Evolutionary conservation across 306 rosid genomes (phyloP).

Genomic region (Sphenostylis stenocarpa): DNA sequence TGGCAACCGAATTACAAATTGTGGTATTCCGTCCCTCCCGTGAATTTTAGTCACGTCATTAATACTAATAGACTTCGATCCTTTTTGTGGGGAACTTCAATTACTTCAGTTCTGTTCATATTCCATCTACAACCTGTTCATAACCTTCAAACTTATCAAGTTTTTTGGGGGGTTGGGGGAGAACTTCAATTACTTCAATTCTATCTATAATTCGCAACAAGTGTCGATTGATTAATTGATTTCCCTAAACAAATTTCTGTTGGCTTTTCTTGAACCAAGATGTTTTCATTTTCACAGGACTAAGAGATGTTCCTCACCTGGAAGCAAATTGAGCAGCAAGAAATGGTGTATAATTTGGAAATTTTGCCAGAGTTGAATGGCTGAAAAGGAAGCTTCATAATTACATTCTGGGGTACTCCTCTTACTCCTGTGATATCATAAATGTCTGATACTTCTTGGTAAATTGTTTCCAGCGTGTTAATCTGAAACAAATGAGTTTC

Average conservation of each 20-base stretch:
- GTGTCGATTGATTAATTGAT: background rate
- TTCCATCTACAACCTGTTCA: too few species aligned
- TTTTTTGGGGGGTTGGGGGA: too few species aligned
- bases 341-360: slow-evolving; percentile 6
- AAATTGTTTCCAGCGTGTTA: slow-evolving; percentile 24
- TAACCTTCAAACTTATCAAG: too few species aligned
- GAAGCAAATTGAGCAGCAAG: slow-evolving; percentile 49
- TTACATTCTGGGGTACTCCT: slow-evolving; percentile 31
- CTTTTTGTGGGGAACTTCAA: background rate
- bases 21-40: too few species aligned
- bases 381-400: slow-evolving; percentile 36
- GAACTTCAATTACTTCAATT: background rate
- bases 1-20: too few species aligned
- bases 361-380: slow-evolving; percentile 30
- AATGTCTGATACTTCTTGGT: slow-evolving; percentile 38
- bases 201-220: background rate
- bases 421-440: slow-evolving; percentile 22
- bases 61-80: background rate
- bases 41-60: too few species aligned
- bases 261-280: background rate
- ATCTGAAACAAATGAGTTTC: slow-evolving; percentile 33
- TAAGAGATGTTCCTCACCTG: slow-evolving; percentile 36
- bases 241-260: slow-evolving; percentile 7
- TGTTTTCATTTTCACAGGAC: background rate
- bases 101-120: background rate